A percentile compares a stretch with the other conserved stretches of the same genome.
These are phyloP conservation scores for Fusarium cyanostomum DNA, from an alignment of 2,329 filamentous ascomycete species.

Conservation along the genomic window DNA sequence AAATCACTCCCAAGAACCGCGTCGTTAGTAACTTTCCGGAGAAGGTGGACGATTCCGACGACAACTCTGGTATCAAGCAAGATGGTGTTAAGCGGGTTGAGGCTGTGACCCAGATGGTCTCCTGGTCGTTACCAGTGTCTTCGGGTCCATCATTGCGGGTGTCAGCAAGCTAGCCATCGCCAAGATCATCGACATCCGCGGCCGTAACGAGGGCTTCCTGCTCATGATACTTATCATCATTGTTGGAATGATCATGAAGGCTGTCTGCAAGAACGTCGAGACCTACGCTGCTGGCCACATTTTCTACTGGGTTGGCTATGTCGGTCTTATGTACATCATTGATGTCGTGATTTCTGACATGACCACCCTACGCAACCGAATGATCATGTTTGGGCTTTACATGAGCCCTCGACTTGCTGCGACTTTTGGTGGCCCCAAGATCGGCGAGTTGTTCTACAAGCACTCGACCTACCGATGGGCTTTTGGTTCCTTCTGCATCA, in stretches of 20 bases:
- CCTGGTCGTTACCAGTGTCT: constrained; percentile 70
- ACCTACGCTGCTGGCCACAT: constrained; percentile 70
- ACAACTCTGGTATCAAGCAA: constrained; percentile 45
- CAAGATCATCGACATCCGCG: constrained; percentile 60
- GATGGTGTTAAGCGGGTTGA: constrained; percentile 52
- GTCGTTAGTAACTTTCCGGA: constrained; percentile 10
- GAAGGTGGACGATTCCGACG: constrained; percentile 30
- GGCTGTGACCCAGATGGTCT: constrained; percentile 60
- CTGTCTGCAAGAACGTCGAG: constrained; percentile 64
- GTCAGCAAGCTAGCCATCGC: constrained; percentile 54
- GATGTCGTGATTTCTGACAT: constrained; percentile 56
- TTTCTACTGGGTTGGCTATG: constrained; percentile 69
- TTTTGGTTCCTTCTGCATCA: constrained; percentile 72
- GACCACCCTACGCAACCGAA: constrained; percentile 54
- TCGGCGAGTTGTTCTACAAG: constrained; percentile 36
- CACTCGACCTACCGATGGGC: constrained; percentile 41
- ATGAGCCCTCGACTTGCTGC: constrained; percentile 56
- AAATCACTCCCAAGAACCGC: constrained; percentile 21
- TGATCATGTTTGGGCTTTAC: constrained; percentile 56
- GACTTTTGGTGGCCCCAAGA: constrained; percentile 51
- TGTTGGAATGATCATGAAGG: constrained; percentile 70
- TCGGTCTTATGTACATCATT: constrained; percentile 53
- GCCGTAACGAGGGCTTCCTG: constrained; percentile 57
- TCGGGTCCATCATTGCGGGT: constrained; percentile 58
- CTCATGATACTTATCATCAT: constrained; percentile 55